Evolutionary conservation across 495 filamentous ascomycete species (phyloP).

Genomic region (Aspergillus mulundensis): DNA sequence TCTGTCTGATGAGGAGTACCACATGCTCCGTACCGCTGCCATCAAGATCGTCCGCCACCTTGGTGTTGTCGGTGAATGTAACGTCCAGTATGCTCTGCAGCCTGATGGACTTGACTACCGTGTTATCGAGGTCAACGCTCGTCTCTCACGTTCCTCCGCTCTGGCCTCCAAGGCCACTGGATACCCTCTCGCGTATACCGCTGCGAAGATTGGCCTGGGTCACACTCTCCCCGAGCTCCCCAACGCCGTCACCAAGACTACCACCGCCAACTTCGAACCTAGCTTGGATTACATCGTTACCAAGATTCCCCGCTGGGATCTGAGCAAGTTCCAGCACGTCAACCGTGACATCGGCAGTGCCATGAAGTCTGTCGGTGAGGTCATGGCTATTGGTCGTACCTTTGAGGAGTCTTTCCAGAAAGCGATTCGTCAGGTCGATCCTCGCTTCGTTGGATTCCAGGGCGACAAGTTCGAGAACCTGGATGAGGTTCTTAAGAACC

Average conservation of each 20-base stretch:
- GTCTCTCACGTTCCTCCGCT: constrained; percentile 90
- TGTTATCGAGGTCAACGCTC: constrained; percentile 97
- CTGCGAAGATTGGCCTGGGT: constrained; percentile 93
- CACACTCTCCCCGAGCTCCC: constrained; percentile 92
- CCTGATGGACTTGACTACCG: constrained; percentile 93
- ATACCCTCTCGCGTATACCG: constrained; percentile 93
- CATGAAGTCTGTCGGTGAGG: constrained; percentile 98
- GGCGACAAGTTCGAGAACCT: constrained; percentile 91
- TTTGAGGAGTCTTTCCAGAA: constrained; percentile 99
- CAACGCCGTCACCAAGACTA: constrained; percentile 97
- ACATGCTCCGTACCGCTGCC: constrained; percentile 95
- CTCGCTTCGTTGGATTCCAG: constrained; percentile 87
- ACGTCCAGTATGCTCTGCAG: constrained; percentile 95
- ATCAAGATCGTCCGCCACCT: constrained; percentile 96
- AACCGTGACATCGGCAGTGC: constrained; percentile 94
- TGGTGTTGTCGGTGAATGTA: constrained; percentile 95
- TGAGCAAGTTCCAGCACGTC: constrained; percentile 98
- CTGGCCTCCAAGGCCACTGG: constrained; percentile 96
- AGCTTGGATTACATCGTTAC: constrained; percentile 96
- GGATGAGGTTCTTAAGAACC: constrained; percentile 84
- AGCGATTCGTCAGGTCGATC: constrained; percentile 93
- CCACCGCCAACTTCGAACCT: constrained; percentile 97
- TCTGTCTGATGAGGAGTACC: constrained; percentile 93
- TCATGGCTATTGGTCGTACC: constrained; percentile 97
- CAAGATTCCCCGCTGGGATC: constrained; percentile 96